phyloP scores from a whole-genome alignment of 495 filamentous ascomycete genomes.

The Aspergillus sclerotioniger region DNA sequence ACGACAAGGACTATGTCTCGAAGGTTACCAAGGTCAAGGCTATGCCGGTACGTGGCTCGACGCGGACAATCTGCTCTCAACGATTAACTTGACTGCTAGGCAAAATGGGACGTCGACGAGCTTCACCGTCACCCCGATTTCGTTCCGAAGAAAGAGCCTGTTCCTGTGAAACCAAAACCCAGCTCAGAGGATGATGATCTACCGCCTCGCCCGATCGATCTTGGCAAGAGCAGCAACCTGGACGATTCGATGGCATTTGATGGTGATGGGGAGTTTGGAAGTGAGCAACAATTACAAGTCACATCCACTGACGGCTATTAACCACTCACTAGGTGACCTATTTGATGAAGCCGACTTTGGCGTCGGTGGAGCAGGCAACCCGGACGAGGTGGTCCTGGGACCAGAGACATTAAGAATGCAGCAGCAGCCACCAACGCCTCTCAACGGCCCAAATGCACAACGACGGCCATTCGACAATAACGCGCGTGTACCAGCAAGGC shows the following conservation, averaged over 20 bases:
- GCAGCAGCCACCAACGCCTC: constrained; percentile 27
- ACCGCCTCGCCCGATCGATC: constrained; percentile 31
- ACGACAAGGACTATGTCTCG: constrained; percentile 88
- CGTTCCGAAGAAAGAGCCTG: constrained; percentile 60
- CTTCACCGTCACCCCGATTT: constrained; percentile 79
- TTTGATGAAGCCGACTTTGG: constrained; percentile 75
- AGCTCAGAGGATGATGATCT: constrained; percentile 38
- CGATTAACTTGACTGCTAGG: constrained; percentile 30
- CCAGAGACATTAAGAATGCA: constrained; percentile 27
- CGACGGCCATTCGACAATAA: constrained; percentile 24
- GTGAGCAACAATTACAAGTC: constrained; percentile 34
- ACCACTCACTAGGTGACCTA: constrained; percentile 49
- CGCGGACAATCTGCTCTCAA: background rate
- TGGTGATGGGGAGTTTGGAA: constrained; percentile 63
- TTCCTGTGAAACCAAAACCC: constrained; percentile 36
- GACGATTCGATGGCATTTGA: constrained; percentile 26
- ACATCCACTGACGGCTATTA: constrained; percentile 16
- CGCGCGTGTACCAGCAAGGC: constrained; percentile 15
- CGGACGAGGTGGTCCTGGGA: constrained; percentile 58
- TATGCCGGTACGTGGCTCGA: constrained; percentile 43
- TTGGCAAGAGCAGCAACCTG: constrained; percentile 19
- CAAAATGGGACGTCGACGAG: constrained; percentile 70
- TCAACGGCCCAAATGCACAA: constrained; percentile 26
- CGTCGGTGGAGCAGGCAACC: constrained; percentile 55
- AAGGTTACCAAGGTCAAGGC: constrained; percentile 82